A percentile compares a stretch with the other conserved stretches of the same genome.
Evolutionary conservation across 2,329 filamentous ascomycete genomes (phyloP).

Genomic region (Ustilaginoidea virens): DNA sequence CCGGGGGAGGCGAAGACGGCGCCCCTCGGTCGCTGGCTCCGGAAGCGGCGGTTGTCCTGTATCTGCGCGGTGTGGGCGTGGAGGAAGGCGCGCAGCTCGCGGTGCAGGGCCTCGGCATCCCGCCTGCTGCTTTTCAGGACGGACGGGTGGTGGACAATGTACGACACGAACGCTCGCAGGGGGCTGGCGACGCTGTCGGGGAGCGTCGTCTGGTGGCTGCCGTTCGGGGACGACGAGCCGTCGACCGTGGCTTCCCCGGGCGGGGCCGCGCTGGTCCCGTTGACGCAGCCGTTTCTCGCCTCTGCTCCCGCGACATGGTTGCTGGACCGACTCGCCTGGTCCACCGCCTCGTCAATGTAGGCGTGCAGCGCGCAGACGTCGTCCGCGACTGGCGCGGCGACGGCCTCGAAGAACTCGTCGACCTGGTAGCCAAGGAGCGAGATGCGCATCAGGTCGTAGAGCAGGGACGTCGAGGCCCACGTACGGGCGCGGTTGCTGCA

Average conservation of each 20-base stretch:
- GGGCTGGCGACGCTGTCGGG: too few relatives aligned
- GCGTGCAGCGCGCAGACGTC: too few relatives aligned
- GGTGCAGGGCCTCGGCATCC: neutral
- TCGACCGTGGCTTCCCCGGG: too few relatives aligned
- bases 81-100: conserved; percentile 1
- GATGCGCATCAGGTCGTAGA: conserved; percentile 6
- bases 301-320: too few relatives aligned
- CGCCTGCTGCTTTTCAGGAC: neutral
- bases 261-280: too few relatives aligned
- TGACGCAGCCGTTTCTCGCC: too few relatives aligned
- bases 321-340: too few relatives aligned
- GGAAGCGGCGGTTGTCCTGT: conserved; percentile 2
- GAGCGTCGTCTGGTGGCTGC: too few relatives aligned
- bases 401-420: conserved; percentile 7
- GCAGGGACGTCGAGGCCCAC: neutral
- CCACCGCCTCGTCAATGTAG: too few relatives aligned
- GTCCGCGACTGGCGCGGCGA: conserved; percentile 4
- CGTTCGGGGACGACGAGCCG: too few relatives aligned
- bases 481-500: conserved; percentile 3
- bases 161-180: conserved; percentile 1
- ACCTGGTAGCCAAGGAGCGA: conserved; percentile 4
- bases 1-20: neutral
- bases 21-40: neutral
- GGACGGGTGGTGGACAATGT: neutral
- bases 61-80: conserved; percentile 2